Evolutionary conservation across 495 filamentous ascomycete species (phyloP), one percentile per base, ranked within the genome.

Genomic region (Margaritispora aquatica): DNA sequence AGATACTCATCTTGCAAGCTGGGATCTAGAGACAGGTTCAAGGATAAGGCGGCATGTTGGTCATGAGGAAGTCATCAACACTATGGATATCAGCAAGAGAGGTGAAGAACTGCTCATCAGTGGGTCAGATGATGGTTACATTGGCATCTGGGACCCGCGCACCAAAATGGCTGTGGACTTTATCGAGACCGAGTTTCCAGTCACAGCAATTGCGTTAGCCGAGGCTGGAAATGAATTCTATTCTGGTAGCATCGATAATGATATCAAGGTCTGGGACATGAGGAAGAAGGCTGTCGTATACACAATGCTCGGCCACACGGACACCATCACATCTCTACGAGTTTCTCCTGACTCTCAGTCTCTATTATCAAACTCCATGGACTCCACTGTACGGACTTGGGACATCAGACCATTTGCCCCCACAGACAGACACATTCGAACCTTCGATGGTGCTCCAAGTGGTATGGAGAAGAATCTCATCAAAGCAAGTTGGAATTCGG

Each of bases 211-310:
- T 0, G 90, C 93, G 2, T 71, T 97, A 7, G 87, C 92, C 3
- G 92, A 96, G 73, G 90, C 91, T 19, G 94, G 93, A 17, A 96
- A 94, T 69, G 95, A 99, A 73, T 81, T 99, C 7, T 99, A 92
- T 70, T 92, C 88, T 19, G 94, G 94, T 34, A 88, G 92, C 10
- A 97, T 99, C 57, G 94, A 97, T 70, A 96, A 97, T 64, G 91
- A 95, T 58, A 96, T 99, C 69, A 92, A 95, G 68, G 89, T 94
- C 7, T 99, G 93, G 90, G 95, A 99, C 73, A 71, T 97, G 59
- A 85, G 95, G 62, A 97, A 96, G 74, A 90, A 92, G 69, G 83
- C 84, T 0, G 81, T 96, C 1, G 83, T 88, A 9, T 96, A 96
- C 68, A 85, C 88, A 1, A 86, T 99, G 81, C 65, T 88, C 9